Conservation (phyloP, 2,329 filamentous ascomycete genomes). For the Fusarium sulawesiense region DNA sequence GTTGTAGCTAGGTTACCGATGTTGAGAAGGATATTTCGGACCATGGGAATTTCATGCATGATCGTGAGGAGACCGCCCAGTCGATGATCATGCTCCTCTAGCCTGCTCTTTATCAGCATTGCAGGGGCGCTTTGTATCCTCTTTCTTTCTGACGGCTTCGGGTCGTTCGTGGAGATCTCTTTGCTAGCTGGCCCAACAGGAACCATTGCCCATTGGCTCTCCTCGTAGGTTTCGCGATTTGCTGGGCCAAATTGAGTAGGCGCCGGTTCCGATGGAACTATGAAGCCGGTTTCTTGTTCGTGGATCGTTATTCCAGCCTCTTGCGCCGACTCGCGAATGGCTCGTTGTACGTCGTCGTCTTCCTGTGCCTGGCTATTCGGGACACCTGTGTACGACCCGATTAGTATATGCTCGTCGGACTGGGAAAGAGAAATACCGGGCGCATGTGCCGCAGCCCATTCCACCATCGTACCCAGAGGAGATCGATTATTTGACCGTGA, state of each 20-base stretch:
- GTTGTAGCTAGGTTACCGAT: slow-evolving; percentile 54
- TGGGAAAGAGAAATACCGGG: slow-evolving; percentile 53
- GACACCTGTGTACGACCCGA: slow-evolving; percentile 50
- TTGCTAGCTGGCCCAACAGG: slow-evolving; percentile 49
- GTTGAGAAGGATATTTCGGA: slow-evolving; percentile 65
- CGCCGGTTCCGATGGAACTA: slow-evolving; percentile 52
- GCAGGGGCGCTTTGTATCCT: slow-evolving; percentile 58
- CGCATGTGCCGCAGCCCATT: slow-evolving; percentile 58
- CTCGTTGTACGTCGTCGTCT: slow-evolving; percentile 67
- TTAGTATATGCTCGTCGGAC: slow-evolving; percentile 41
- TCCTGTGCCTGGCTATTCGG: slow-evolving; percentile 56
- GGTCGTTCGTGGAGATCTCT: slow-evolving; percentile 34
- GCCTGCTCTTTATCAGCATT: slow-evolving; percentile 59
- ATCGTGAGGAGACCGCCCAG: slow-evolving; percentile 69
- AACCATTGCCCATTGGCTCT: slow-evolving; percentile 70
- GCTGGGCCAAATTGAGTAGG: slow-evolving; percentile 69
- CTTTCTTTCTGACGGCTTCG: slow-evolving; percentile 57
- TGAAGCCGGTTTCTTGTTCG: slow-evolving; percentile 64
- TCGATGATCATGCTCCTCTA: slow-evolving; percentile 53
- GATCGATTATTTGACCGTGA: slow-evolving; percentile 69
- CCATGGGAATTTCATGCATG: slow-evolving; percentile 68
- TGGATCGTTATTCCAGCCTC: slow-evolving; percentile 59
- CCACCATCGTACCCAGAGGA: slow-evolving; percentile 64
- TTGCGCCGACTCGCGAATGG: slow-evolving; percentile 66
- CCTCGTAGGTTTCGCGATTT: slow-evolving; percentile 65